phyloP scores from a whole-genome alignment of 129 eudicot species.

The Flaveria bidentis region DNA sequence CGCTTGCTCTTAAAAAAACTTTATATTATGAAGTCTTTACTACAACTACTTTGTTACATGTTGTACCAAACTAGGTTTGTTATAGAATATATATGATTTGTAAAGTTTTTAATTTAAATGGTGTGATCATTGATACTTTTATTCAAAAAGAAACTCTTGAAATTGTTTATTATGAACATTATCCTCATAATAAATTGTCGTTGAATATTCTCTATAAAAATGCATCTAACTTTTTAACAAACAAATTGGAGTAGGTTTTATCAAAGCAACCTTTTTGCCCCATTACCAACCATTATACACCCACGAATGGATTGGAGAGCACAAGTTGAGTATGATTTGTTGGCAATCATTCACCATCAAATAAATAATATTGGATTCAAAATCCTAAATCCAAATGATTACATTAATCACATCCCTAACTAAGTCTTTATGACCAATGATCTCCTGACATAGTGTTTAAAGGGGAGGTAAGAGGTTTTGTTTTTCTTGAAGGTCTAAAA shows the following conservation, averaged over 20 bases:
- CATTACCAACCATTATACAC: conserved; percentile 26
- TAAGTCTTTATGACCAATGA: too few relatives aligned
- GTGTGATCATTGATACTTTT: not conserved
- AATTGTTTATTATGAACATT: not conserved
- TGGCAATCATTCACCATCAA: conserved; percentile 25
- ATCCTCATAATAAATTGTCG: not conserved
- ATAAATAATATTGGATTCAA: not conserved
- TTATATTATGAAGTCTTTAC: not conserved
- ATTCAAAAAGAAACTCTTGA: not conserved
- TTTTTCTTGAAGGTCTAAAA: too few relatives aligned
- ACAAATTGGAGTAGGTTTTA: conserved; percentile 35
- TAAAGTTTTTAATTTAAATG: not conserved
- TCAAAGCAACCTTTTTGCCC: conserved; percentile 33
- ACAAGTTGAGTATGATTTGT: conserved; percentile 30
- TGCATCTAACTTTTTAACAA: conserved; percentile 24
- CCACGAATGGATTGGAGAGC: conserved; percentile 32
- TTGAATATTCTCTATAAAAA: conserved; percentile 23
- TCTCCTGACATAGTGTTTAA: too few relatives aligned
- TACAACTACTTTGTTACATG: not conserved
- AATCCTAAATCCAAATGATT: not conserved
- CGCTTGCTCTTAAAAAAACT: not conserved
- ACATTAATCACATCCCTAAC: too few relatives aligned
- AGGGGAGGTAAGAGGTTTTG: too few relatives aligned
- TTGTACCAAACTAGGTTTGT: not conserved
- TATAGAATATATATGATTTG: not conserved